Conservation (phyloP, 75 land plant species). For the Pinus tabuliformis region DNA sequence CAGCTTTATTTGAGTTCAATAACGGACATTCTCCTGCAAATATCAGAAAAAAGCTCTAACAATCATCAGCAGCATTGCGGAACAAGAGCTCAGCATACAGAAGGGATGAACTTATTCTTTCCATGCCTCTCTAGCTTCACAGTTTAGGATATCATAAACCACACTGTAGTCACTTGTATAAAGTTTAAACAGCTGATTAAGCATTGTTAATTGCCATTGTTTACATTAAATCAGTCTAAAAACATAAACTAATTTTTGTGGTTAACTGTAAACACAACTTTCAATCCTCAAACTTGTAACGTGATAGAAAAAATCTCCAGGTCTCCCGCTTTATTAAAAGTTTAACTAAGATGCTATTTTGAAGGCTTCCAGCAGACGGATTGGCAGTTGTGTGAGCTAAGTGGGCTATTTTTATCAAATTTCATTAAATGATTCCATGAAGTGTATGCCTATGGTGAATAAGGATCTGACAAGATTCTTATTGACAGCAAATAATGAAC, state of each 20-base stretch:
- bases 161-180: slow-evolving; percentile 1
- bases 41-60: neutral
- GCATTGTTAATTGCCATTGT: neutral
- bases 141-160: neutral
- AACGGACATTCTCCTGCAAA: neutral
- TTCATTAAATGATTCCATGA: neutral
- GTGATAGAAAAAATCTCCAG: neutral
- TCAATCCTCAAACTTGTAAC: neutral
- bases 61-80: neutral
- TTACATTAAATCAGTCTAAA: neutral
- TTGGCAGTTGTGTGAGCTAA: neutral
- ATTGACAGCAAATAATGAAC: too few relatives aligned
- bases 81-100: neutral
- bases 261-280: neutral
- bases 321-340: neutral
- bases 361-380: neutral
- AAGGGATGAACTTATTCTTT: neutral
- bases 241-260: neutral
- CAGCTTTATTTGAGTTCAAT: neutral
- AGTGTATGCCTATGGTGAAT: neutral
- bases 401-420: neutral
- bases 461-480: too few relatives aligned
- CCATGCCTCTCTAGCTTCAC: neutral
- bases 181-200: neutral
- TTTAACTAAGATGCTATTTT: neutral